phyloP scores from a whole-genome alignment of 2,329 filamentous ascomycete species.

The Ceratocystis alfenasii region DNA sequence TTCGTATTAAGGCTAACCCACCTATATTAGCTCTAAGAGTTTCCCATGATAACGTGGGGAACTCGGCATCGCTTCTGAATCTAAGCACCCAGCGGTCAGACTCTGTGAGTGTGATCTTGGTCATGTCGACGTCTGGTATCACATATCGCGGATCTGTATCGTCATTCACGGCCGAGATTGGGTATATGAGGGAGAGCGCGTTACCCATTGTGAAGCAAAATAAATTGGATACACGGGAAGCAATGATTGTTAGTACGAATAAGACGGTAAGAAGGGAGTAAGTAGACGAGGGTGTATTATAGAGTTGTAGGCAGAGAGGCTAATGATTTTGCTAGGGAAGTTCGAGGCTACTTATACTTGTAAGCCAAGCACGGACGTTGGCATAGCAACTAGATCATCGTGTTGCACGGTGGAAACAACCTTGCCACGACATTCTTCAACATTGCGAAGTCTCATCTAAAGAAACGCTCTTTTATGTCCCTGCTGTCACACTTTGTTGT shows the following conservation, averaged over 20 bases:
- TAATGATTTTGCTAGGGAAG: not conserved
- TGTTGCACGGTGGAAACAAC: not conserved
- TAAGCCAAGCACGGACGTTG: not conserved
- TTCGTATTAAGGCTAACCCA: not conserved
- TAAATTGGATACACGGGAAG: not conserved
- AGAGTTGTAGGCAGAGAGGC: not conserved
- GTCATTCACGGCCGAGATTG: conserved; percentile 6
- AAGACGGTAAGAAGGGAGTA: not conserved
- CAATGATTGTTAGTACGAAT: not conserved
- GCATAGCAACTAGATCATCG: conserved; percentile 4
- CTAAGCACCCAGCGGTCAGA: conserved; percentile 21
- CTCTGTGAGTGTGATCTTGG: conserved; percentile 17
- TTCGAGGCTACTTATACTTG: not conserved
- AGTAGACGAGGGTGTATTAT: not conserved
- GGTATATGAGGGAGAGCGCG: conserved; percentile 18
- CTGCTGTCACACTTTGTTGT: not conserved
- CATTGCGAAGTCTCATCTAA: not conserved
- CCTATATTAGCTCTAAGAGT: conserved; percentile 16
- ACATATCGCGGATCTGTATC: conserved; percentile 18
- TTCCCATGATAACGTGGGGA: conserved; percentile 17
- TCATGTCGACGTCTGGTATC: conserved; percentile 21
- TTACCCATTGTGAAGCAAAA: conserved; percentile 18
- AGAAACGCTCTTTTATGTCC: not conserved
- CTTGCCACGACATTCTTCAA: not conserved
- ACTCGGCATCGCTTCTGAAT: conserved; percentile 18